Evolutionary conservation across 257 asterid species (phyloP).

Genomic region (Mitragyna speciosa): DNA sequence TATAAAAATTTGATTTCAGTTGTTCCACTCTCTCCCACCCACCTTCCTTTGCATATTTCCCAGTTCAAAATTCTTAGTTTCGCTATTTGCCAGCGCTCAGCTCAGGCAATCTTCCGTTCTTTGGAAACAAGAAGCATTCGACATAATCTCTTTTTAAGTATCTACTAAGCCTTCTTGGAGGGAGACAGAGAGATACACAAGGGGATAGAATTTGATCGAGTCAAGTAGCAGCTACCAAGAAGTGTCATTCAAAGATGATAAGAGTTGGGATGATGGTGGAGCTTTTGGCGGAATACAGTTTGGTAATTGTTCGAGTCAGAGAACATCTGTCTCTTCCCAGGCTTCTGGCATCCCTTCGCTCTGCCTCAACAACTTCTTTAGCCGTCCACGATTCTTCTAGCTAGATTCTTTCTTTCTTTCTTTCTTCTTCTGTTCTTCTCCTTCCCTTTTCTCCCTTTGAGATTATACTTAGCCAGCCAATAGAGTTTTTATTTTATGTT

Average conservation of each 20-base stretch:
- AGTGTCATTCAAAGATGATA: slow-evolving; percentile 39
- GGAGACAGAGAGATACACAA: not conserved
- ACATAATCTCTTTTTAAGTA: no score
- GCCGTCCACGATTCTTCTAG: slow-evolving; percentile 42
- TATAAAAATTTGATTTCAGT: slow-evolving; percentile 1
- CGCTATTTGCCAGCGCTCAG: not conserved
- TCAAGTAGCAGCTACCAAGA: no score
- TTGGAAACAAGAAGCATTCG: not conserved
- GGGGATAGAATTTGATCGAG: not conserved
- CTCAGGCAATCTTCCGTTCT: not conserved
- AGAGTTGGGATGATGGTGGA: slow-evolving; percentile 69
- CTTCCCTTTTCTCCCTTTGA: no score
- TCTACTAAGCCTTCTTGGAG: no score
- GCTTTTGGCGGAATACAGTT: slow-evolving; percentile 62
- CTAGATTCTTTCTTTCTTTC: not conserved
- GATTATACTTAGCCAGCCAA: not conserved
- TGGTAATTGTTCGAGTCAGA: slow-evolving; percentile 55
- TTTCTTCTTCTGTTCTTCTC: no score
- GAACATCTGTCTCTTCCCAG: slow-evolving; percentile 41
- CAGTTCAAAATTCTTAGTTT: no score
- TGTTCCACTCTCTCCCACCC: no score
- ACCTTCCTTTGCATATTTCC: no score
- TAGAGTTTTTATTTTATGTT: not conserved
- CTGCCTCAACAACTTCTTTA: slow-evolving; percentile 40
- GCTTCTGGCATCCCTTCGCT: slow-evolving; percentile 37